A percentile compares a stretch with the other conserved stretches of the same genome.
phyloP scores from a whole-genome alignment of 768 basidiomycete genomes.

The Mycena pura region DNA sequence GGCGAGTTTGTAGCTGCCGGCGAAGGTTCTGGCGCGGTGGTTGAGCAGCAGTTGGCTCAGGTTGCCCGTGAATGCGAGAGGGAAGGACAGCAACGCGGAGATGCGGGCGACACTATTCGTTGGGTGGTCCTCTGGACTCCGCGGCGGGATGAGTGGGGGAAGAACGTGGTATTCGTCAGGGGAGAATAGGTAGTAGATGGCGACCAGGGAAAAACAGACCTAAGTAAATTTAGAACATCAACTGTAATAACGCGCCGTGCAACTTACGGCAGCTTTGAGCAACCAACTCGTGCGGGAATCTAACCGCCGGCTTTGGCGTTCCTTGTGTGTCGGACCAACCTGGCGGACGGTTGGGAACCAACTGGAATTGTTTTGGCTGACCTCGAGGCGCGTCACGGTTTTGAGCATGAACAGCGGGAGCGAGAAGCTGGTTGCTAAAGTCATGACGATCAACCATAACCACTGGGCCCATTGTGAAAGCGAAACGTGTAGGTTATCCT shows the following conservation, averaged over 20 bases:
- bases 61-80: conserved; percentile 20
- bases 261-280: conserved; percentile 18
- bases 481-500: not conserved
- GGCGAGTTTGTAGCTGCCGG: conserved; percentile 20
- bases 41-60: conserved; percentile 19
- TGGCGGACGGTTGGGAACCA: not conserved
- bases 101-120: conserved; percentile 4
- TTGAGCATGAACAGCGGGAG: conserved; percentile 20
- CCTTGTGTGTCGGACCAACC: conserved; percentile 17
- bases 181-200: conserved; percentile 19
- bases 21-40: conserved; percentile 19
- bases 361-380: not conserved
- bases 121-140: not conserved
- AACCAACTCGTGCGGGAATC: conserved; percentile 16
- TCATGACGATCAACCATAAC: conserved; percentile 10
- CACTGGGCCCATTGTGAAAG: not conserved
- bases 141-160: conserved; percentile 3
- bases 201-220: conserved; percentile 12
- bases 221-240: conserved; percentile 1
- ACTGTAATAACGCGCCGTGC: no score
- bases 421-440: not conserved
- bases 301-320: conserved; percentile 18
- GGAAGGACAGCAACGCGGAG: conserved; percentile 1
- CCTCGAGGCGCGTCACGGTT: conserved; percentile 3
- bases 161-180: conserved; percentile 18